Evolutionary conservation across 345 rosid species (phyloP).

Genomic region (Cardamine chenopodiifolia): DNA sequence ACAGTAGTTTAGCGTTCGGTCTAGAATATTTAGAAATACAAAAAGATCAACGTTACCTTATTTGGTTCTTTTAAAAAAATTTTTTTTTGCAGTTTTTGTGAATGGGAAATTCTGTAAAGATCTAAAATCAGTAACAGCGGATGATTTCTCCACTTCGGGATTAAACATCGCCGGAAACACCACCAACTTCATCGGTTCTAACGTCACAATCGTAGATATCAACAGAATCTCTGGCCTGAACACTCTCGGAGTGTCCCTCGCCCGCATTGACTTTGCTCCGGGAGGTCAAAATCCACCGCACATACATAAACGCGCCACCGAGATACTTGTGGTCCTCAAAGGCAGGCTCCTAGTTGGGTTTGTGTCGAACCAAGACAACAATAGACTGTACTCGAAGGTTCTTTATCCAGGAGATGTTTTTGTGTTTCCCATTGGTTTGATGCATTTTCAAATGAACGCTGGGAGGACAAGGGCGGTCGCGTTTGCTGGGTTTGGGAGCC

Average conservation of each 20-base stretch:
- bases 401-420: slow-evolving; percentile 42
- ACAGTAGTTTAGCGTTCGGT: no score
- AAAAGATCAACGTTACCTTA: no score
- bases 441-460: slow-evolving; percentile 43
- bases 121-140: slow-evolving; percentile 21
- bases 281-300: slow-evolving; percentile 47
- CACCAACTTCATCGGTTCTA: background rate
- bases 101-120: slow-evolving; percentile 43
- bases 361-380: slow-evolving; percentile 36
- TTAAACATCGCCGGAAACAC: slow-evolving; percentile 33
- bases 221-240: slow-evolving; percentile 30
- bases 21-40: no score
- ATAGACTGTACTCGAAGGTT: slow-evolving; percentile 35
- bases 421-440: slow-evolving; percentile 39
- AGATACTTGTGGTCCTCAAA: slow-evolving; percentile 31
- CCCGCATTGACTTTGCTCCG: slow-evolving; percentile 38
- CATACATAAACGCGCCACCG: slow-evolving; percentile 40
- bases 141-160: slow-evolving; percentile 37
- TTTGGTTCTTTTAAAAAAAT: background rate
- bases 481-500: slow-evolving; percentile 12
- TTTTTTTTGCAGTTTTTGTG: slow-evolving; percentile 35
- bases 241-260: slow-evolving; percentile 41
- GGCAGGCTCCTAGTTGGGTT: slow-evolving; percentile 45
- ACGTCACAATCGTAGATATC: background rate
- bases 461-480: slow-evolving; percentile 27